Evolutionary conservation across 352 stramenopile species (phyloP), one percentile per base, ranked within the genome.

Genomic region (Phytophthora fragariae): DNA sequence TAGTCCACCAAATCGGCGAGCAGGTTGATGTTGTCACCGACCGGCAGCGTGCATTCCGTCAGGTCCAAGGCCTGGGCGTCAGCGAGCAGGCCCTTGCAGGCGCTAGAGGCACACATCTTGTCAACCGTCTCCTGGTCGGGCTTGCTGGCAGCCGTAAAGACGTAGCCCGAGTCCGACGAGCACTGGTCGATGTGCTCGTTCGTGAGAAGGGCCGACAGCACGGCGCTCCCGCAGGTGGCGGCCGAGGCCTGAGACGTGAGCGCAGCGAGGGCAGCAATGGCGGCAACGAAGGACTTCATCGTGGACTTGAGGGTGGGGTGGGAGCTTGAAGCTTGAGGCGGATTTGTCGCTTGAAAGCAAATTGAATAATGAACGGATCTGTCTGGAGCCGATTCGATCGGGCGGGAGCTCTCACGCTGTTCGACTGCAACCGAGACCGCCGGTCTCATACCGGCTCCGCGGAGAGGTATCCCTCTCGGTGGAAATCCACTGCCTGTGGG

Each of bases 261-360:
- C 19, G 59, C 58, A 39, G 71, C 71, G 58, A 72, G 2, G 41
- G 70, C 31, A 53, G 53, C 49, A n/a, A 72, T 12, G 33, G 57
- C 59, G 46, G 65, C 49, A 71, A 70, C 56, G 50, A 82, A 76
- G 49, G 59, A 79, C 62, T 81, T 79, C 75, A 81, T 81, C 5
- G 44, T 74, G 60, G 61, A 60, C 60, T 60, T 19, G 49, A 46
- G n/a, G 15, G 41, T 15, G 39, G 44, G 21, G 54, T 68, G 56
- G 70, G 50, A 68, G 67, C 47, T 73, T 71, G 56, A 56, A 44
- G 66, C 58, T 63, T 63, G 53, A 59, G 31, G 53, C 39, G 35
- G 70, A 81, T 81, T 79, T 76, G 75, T 72, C 71, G 65, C 57
- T 75, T 69, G 65, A 60, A n/a, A 63, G 76, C 76, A 81, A 81